Evolutionary conservation across 225 moss, liverwort and hornwort species (phyloP), one percentile per base, ranked within the genome.

Genomic region (Polytrichum commune): DNA sequence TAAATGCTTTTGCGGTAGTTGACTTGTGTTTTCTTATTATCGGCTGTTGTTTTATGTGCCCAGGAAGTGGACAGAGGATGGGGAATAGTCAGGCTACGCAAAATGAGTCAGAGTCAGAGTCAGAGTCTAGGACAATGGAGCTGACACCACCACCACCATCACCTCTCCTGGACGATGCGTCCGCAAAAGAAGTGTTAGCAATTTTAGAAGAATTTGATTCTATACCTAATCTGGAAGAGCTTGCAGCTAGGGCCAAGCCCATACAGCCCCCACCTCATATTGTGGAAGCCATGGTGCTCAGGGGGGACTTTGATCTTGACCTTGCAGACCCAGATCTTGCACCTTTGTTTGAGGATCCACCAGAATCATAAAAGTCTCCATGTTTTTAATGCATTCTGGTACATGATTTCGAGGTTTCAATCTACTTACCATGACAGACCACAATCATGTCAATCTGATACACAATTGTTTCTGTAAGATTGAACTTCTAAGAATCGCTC

Each of bases 321-420:
- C 75, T 79, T 18, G 27, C 75, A 5, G 75, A 75, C 71, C 71
- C 71, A 75, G 75, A 75, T 61, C 71, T 79, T 27, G 75, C 66
- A 10, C 66, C 56, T 63, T 65, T 79, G 71, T 75, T 79, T 6
- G 8, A 70, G 66, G 67, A 75, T 55, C 38, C 57, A 29, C 69
- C 78, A 19, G 26, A 6, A 22, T 18, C 7, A 19, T 64, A 29
- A 66, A 55, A 46, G 38, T 13, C 13, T 16, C 13, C 16, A 46
- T 16, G 10, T 13, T 46, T 46, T 46, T 46, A 13, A 9, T 46
- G 13, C 46, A 46, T 16, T 46, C 35, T 35, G 35, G 35, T 8
- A 35, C 9, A 35, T 9, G 2, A 35, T 8, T 46, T 38, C 9
- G 10, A 38, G 38, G 2, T 38, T 10, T 9, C 38, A 10, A 38